These are phyloP conservation scores for Lonicera japonica DNA, from an alignment of 129 eudicot genomes.

Conservation along the genomic window DNA sequence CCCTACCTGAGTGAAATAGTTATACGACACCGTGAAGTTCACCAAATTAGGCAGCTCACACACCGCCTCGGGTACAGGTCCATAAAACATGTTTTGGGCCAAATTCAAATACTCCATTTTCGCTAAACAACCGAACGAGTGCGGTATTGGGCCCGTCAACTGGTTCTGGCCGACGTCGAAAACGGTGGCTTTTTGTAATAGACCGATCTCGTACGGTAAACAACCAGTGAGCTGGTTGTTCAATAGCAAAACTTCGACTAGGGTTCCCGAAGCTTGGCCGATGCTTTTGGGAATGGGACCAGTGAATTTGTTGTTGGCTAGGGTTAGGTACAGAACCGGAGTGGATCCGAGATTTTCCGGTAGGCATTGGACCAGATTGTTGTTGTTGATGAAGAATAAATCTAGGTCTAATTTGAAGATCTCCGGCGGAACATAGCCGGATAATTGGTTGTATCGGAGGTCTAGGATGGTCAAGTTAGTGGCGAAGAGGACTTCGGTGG, in stretches of 20 bases:
- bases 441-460: constrained; percentile 34
- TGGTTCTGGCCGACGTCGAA: constrained; percentile 31
- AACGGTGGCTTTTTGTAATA: constrained; percentile 14
- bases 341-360: constrained; percentile 38
- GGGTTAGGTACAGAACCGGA: constrained; percentile 21
- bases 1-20: constrained; percentile 43
- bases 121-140: constrained; percentile 34
- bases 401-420: constrained; percentile 30
- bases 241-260: constrained; percentile 33
- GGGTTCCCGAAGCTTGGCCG: constrained; percentile 15
- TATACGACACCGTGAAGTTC: constrained; percentile 28
- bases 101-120: constrained; percentile 27
- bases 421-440: constrained; percentile 31
- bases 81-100: constrained; percentile 28
- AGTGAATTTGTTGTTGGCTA: constrained; percentile 34
- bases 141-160: constrained; percentile 36
- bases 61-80: constrained; percentile 32
- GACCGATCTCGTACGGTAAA: constrained; percentile 36
- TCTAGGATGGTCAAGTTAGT: constrained; percentile 24
- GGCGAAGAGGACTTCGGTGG: constrained; percentile 19
- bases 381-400: constrained; percentile 41
- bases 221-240: constrained; percentile 40
- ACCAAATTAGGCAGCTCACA: constrained; percentile 22
- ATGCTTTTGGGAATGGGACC: constrained; percentile 39
- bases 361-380: constrained; percentile 21